Evolutionary conservation across 164 flowering plant genomes (phyloP).

Genomic region (Buxus sempervirens): DNA sequence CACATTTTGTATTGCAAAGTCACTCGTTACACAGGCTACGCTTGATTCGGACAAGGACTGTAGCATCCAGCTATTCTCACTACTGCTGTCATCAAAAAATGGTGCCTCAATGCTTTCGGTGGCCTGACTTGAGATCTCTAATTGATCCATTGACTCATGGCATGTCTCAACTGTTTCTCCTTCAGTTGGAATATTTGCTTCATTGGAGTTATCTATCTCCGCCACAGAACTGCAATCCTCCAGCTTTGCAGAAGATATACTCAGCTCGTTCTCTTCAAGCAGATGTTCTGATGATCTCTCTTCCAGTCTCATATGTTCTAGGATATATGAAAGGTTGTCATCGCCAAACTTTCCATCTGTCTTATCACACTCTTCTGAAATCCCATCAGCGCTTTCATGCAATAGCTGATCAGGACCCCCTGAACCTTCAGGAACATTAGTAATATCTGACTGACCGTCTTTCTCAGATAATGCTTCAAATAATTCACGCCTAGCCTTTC

Average conservation of each 20-base stretch:
- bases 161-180: conserved; percentile 25
- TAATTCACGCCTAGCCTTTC: conserved; percentile 74
- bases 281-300: conserved; percentile 28
- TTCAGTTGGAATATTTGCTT: conserved; percentile 17
- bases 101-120: conserved; percentile 46
- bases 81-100: conserved; percentile 52
- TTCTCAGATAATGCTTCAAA: conserved; percentile 38
- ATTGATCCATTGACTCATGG: conserved; percentile 32
- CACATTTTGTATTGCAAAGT: conserved; percentile 98
- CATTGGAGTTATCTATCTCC: conserved; percentile 8
- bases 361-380: conserved; percentile 22
- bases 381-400: conserved; percentile 18
- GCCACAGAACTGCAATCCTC: conserved; percentile 7
- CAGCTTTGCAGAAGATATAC: neutral
- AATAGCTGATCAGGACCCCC: conserved; percentile 13
- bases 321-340: conserved; percentile 37
- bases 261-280: conserved; percentile 18
- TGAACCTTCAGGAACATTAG: conserved; percentile 20
- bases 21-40: conserved; percentile 90
- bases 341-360: conserved; percentile 19
- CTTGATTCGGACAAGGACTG: conserved; percentile 86
- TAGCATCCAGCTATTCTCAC: conserved; percentile 86
- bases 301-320: conserved; percentile 55
- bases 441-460: conserved; percentile 28
- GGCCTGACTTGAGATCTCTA: conserved; percentile 49